Evolutionary conservation across 129 eudicot species (phyloP), one percentile per base, ranked within the genome.

Genomic region (Apium graveolens): DNA sequence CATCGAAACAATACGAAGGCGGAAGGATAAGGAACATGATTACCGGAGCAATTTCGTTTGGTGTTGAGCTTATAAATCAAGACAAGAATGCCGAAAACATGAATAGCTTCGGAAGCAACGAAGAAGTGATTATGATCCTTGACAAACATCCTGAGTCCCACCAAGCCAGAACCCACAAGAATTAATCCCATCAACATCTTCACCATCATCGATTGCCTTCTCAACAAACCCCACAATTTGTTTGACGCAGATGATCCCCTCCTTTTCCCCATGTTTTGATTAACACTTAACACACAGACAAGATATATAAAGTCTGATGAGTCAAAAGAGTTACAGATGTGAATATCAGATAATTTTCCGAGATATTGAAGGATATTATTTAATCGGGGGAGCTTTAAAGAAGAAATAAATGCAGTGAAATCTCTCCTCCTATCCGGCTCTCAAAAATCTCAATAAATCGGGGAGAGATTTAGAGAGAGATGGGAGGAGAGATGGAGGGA

Each of bases 41-140:
- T 83, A 94, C 98, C 98, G 13, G 98, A 88, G 73, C 98, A 94
- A 60, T 87, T 89, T 60, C 86, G 89, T 44, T 88, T 85, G 43
- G 93, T 85, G 79, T 93, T 78, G 73, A 94, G 93, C 89, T 94
- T 94, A 86, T 85, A 85, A 83, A 91, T 87, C 80, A 94, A 85
- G 78, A 91, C 84, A 53, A 90, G 11, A 57, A 94, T 83, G 49
- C 98, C 98, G 31, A 87, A 78, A 71, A 89, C 88, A 65, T 94
- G 98, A 81, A 88, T 83, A 32, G 82, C 60, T 81, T 94, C 98
- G 11, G 96, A 85, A 27, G 87, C 92, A 78, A 94, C 80, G 63
- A 88, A 94, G 74, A 94, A 94, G 27, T 88, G 90, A 78, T 82
- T 80, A 51, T 82, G 87, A 71, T 90, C 86, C 39, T 60, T 89